phyloP scores from a whole-genome alignment of 1,284 basidiomycete genomes.

The Vanrija sp. region DNA sequence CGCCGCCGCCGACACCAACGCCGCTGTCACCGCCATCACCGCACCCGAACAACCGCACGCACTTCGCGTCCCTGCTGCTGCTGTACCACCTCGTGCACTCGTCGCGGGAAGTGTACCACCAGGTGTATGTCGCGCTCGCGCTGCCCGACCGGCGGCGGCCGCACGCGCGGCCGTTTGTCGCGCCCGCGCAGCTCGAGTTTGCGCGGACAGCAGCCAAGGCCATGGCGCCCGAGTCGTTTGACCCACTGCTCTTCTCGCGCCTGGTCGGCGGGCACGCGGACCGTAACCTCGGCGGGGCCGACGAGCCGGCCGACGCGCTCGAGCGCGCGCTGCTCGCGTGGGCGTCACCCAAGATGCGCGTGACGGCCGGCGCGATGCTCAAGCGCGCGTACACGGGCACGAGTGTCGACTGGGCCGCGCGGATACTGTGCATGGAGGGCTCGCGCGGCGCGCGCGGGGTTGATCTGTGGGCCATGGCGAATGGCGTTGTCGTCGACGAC shows the following conservation, averaged over 20 bases:
- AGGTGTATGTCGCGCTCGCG: slow-evolving; percentile 3
- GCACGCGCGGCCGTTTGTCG: background rate
- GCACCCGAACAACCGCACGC: slow-evolving; percentile 12
- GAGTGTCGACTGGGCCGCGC: slow-evolving; percentile 23
- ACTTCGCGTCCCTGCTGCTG: slow-evolving; percentile 32
- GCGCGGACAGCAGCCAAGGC: slow-evolving; percentile 11
- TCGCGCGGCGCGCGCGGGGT: slow-evolving; percentile 1
- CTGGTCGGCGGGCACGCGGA: slow-evolving; percentile 1
- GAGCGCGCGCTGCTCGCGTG: slow-evolving; percentile 33
- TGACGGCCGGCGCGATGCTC: slow-evolving; percentile 30
- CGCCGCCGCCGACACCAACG: background rate
- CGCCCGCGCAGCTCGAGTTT: background rate
- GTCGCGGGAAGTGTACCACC: slow-evolving; percentile 4
- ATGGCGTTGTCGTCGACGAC: slow-evolving; percentile 20
- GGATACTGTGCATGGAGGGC: slow-evolving; percentile 18
- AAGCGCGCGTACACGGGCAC: slow-evolving; percentile 29
- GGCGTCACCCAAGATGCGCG: slow-evolving; percentile 25
- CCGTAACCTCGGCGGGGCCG: background rate
- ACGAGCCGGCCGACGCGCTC: slow-evolving; percentile 3
- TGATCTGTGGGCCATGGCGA: slow-evolving; percentile 20
- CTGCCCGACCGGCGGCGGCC: background rate
- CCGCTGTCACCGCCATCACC: background rate
- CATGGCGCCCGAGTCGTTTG: slow-evolving; percentile 27
- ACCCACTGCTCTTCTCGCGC: slow-evolving; percentile 28
- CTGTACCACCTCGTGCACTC: slow-evolving; percentile 35